Conservation (phyloP, 805 yeast species). For the Danielia oregonensis region DNA sequence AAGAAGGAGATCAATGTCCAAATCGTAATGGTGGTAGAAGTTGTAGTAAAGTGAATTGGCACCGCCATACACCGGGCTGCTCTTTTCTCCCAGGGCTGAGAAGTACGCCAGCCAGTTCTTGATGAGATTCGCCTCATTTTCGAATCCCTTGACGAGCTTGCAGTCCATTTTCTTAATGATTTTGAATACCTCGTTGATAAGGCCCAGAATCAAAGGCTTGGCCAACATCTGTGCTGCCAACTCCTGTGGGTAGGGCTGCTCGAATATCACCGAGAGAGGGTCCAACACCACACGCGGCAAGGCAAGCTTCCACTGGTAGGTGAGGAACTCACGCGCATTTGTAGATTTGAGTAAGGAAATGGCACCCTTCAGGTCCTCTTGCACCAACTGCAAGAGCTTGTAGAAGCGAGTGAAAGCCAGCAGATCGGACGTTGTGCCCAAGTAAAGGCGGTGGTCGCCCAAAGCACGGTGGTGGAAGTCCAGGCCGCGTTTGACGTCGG, state of each 20-base stretch:
- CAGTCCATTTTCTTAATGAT: constrained; percentile 77
- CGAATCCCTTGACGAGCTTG: constrained; percentile 64
- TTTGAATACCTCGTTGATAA: constrained; percentile 68
- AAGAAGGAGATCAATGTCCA: constrained; percentile 71
- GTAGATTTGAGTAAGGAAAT: constrained; percentile 48
- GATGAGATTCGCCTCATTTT: constrained; percentile 59
- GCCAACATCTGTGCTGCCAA: constrained; percentile 69
- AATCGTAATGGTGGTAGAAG: constrained; percentile 47
- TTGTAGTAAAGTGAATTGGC: constrained; percentile 60
- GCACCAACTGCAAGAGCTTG: constrained; percentile 31
- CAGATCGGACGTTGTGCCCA: constrained; percentile 29
- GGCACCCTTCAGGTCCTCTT: constrained; percentile 31
- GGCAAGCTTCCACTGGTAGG: constrained; percentile 83
- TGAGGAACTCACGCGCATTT: constrained; percentile 54
- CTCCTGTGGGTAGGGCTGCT: constrained; percentile 57
- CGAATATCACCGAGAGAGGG: constrained; percentile 72
- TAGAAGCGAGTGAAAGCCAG: constrained; percentile 15
- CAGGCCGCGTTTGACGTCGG: constrained; percentile 45
- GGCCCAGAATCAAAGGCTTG: constrained; percentile 79
- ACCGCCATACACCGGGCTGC: constrained; percentile 19
- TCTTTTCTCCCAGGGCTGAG: constrained; percentile 21
- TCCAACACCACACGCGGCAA: constrained; percentile 75
- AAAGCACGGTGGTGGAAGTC: constrained; percentile 24
- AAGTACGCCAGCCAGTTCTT: constrained; percentile 49
- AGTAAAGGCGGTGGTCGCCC: constrained; percentile 41